Conservation (phyloP, 345 rosid species). For the Mercurialis annua region DNA sequence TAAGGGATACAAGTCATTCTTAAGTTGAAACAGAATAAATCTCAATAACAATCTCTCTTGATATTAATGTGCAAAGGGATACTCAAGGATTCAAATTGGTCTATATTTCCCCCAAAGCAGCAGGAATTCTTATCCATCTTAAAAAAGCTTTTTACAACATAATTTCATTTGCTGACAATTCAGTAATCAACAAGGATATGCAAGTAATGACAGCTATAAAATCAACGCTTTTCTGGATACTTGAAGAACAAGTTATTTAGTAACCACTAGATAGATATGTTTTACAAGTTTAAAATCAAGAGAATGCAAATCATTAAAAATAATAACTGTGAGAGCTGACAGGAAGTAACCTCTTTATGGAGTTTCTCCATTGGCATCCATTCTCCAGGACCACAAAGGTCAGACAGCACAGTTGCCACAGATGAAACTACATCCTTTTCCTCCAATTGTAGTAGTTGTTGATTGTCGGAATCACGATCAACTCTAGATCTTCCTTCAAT, state of each 20-base stretch:
- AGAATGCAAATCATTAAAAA: background rate
- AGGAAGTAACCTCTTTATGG: constrained; percentile 65
- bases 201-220: background rate
- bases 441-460: constrained; percentile 81
- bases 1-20: background rate
- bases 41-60: background rate
- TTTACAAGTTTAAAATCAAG: background rate
- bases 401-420: constrained; percentile 94
- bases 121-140: background rate
- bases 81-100: constrained; percentile 1
- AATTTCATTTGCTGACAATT: background rate
- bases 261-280: background rate
- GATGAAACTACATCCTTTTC: constrained; percentile 99
- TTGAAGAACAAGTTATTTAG: background rate
- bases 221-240: background rate
- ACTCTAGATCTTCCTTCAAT: constrained; percentile 67
- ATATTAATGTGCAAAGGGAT: background rate
- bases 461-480: constrained; percentile 95
- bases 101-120: background rate
- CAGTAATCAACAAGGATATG: background rate
- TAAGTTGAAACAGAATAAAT: constrained; percentile 11
- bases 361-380: constrained; percentile 99
- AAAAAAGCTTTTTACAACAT: background rate
- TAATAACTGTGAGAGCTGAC: background rate
- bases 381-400: constrained; percentile 97